Base-by-base conservation (phyloP, 108 stramenopile genomes). In the Stephanodiscus minutulus region DNA sequence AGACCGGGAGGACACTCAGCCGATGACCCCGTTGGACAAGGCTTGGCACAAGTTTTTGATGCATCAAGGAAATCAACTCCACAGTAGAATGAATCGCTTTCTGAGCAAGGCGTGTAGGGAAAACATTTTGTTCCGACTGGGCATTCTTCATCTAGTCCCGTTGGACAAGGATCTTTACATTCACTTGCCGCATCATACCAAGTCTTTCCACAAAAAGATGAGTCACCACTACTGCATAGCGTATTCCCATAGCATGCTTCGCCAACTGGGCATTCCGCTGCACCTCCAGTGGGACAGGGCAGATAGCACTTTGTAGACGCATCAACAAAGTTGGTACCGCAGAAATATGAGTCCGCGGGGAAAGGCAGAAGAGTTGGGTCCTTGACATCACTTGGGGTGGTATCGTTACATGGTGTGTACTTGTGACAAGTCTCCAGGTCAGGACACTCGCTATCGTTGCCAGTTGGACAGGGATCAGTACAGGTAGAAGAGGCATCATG, bases 171-270 rank as follows among this genome's bases (percentile, higher is more conserved):
- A 2, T 61, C 44, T 47, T 74, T 64, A 41, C 81, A 82, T 55
- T 78, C 77, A 49, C 77, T 82, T 52, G 76, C 39, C 49, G 81
- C 81, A 66, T 82, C 77, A 41, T 68, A 73, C 81, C 81, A 82
- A 33, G 77, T 74, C 7, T 24, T 44, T 3, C 81, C 81, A 37
- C 81, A 82, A 53, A 62, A 78, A 66, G 78, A 82, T 7, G 81
- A 78, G 31, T 78, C 81, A 12, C 68, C 80, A 18, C 73, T 70
- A 25, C 22, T 64, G 54, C 80, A 81, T 37, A 68, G 68, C 9
- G 80, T 81, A 61, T 79, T 79, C 1, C 58, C 71, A 39, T 68
- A 82, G 50, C 81, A 82, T 29, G 76, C 76, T 59, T 82, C 76
- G 12, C 81, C 81, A 22, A 78, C 66, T 11, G 81, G 81, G 43